Evolutionary conservation across 768 basidiomycete species (phyloP).

Genomic region (Pleurotus salmoneostramineus): DNA sequence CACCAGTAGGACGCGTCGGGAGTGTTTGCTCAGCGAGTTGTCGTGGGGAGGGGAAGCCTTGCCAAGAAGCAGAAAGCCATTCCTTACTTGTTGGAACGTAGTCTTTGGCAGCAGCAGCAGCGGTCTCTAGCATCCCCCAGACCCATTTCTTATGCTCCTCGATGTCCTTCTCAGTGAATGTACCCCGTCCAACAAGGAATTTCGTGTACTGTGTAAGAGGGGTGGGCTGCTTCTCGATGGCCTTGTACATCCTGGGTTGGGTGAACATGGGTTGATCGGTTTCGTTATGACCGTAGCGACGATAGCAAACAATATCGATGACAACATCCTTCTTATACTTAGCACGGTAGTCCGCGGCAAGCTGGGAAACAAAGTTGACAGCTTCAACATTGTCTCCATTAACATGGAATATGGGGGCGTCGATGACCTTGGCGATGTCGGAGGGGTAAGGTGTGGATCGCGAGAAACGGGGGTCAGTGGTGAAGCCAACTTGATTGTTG

Average conservation of each 20-base stretch:
- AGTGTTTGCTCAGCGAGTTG: slow-evolving; percentile 90
- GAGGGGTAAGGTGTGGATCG: slow-evolving; percentile 98
- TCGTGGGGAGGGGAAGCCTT: slow-evolving; percentile 96
- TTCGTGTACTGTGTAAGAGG: slow-evolving; percentile 90
- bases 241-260: slow-evolving; percentile 97
- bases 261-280: slow-evolving; percentile 99
- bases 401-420: slow-evolving; percentile 98
- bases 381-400: slow-evolving; percentile 99
- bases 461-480: slow-evolving; percentile 95
- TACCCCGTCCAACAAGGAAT: slow-evolving; percentile 83
- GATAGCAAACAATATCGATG: slow-evolving; percentile 97
- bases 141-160: slow-evolving; percentile 99
- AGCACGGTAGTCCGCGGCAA: slow-evolving; percentile 96
- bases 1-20: slow-evolving; percentile 86
- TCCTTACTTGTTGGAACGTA: slow-evolving; percentile 94
- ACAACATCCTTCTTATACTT: slow-evolving; percentile 99
- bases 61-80: slow-evolving; percentile 98
- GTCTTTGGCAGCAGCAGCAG: slow-evolving; percentile 90
- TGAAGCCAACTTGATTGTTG: slow-evolving; percentile 99
- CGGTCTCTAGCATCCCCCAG: slow-evolving; percentile 98
- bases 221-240: slow-evolving; percentile 91
- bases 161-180: slow-evolving; percentile 94
- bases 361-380: slow-evolving; percentile 96
- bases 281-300: slow-evolving; percentile 99
- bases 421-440: slow-evolving; percentile 97